A percentile compares a stretch with the other conserved stretches of the same genome.
These are phyloP conservation scores for Colletotrichum orbiculare DNA, from an alignment of 2,329 filamentous ascomycete species.

Conservation along the genomic window DNA sequence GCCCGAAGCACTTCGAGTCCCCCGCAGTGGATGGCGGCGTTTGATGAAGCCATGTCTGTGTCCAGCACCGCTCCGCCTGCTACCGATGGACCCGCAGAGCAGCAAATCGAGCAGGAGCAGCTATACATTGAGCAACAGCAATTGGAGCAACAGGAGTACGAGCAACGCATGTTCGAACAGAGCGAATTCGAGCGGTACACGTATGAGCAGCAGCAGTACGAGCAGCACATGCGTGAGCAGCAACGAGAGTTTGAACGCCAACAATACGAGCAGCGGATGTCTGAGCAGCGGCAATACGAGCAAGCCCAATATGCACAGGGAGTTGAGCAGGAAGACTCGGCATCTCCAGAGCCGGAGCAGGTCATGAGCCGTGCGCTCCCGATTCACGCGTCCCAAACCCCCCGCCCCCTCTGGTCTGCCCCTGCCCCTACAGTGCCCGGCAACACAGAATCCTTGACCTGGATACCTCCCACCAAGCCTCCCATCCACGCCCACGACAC, in stretches of 20 bases:
- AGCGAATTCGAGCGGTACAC: neutral
- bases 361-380: no score
- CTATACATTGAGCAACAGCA: slow-evolving; percentile 1
- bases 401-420: slow-evolving; percentile 25
- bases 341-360: neutral
- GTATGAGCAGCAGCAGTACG: neutral
- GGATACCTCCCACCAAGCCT: slow-evolving; percentile 16
- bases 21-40: slow-evolving; percentile 34
- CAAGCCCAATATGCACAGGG: slow-evolving; percentile 18
- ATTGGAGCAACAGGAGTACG: slow-evolving; percentile 1
- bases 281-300: slow-evolving; percentile 17
- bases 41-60: slow-evolving; percentile 34
- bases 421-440: slow-evolving; percentile 2
- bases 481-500: slow-evolving; percentile 11
- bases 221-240: no score
- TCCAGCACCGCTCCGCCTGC: neutral
- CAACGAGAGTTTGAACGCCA: no score
- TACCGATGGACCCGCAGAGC: neutral
- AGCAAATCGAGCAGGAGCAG: neutral
- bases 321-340: neutral
- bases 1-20: slow-evolving; percentile 28
- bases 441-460: slow-evolving; percentile 10
- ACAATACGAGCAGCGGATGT: no score
- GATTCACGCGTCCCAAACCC: neutral
- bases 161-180: neutral